Base-by-base conservation (phyloP, 768 basidiomycete genomes). In the Calocybe gangraenosa region DNA sequence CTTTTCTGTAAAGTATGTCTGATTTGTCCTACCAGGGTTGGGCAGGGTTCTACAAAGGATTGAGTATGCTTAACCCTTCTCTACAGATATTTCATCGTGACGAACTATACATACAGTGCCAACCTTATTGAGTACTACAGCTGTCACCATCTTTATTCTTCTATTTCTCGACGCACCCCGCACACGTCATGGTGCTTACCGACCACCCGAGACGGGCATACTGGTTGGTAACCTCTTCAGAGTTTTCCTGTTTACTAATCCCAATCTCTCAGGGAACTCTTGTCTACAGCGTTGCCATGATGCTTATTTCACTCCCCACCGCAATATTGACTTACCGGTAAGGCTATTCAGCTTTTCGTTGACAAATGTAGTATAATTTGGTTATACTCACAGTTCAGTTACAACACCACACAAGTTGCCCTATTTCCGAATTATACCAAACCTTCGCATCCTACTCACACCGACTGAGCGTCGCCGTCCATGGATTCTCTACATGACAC, bases 401-500 rank as follows among this genome's bases (percentile, higher is more conserved):
- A 90, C 86, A 1, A 92, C 91, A 1, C 90, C 90, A 0, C 79
- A 87, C 63, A 81, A 75, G 58, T 68, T 93, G 25, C 75, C 83
- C 2, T 89, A 77, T 57, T 73, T 84, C 56, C 67, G 74, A 25
- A 67, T 74, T 2, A 57, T 75, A 44, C 69, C 75, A 49, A 77
- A 84, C 15, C 63, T 92, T 13, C 84, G 85, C 17, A 63, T 82
- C 47, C 69, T 92, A 25, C 70, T 92, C 44, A 92, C 90, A 0
- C 84, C 87, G 4, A 90, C 88, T 5, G 90, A 92, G 61, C 79
- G 82, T 42, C 75, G 77, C 21, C 75, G 75, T 8, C 90, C 88
- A 2, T 92, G 88, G 88, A 73, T 83, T 31, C 61, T 92, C 35
- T 92, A 89, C 59, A 54, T 87, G 33, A 91, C 89, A 1, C 90